Evolutionary conservation across 148 eudicot genomes (phyloP).

Genomic region (Dysphania ambrosioides): DNA sequence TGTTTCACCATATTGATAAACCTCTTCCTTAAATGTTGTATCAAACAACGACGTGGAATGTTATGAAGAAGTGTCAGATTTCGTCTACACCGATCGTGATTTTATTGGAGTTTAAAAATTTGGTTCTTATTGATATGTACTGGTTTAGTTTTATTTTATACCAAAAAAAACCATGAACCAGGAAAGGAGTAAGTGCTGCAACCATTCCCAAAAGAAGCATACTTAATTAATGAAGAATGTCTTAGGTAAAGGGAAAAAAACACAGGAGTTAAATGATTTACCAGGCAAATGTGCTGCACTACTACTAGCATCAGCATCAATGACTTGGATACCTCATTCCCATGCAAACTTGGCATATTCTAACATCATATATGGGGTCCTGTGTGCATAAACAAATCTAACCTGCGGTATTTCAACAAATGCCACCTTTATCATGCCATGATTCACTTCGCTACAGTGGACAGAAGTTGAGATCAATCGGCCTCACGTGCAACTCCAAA

Average conservation of each 20-base stretch:
- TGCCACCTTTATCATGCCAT: background rate
- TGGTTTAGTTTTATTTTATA: no score
- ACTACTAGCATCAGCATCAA: conserved; percentile 98
- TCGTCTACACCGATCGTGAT: no score
- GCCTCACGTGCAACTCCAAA: conserved; percentile 78
- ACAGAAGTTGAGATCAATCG: conserved; percentile 3
- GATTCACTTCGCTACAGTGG: background rate
- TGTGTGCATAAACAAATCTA: conserved; percentile 71
- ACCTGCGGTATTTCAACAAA: conserved; percentile 43
- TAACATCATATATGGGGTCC: conserved; percentile 77
- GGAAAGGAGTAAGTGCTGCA: conserved; percentile 94
- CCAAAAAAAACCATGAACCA: no score
- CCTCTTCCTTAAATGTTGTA: no score
- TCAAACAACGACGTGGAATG: no score
- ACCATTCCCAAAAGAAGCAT: conserved; percentile 66
- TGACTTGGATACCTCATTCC: conserved; percentile 77
- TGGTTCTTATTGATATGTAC: no score
- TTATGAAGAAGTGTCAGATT: no score
- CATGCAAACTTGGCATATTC: conserved; percentile 60
- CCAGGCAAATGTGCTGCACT: conserved; percentile 99
- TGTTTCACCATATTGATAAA: no score
- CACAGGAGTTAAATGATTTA: conserved; percentile 15
- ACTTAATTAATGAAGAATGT: background rate
- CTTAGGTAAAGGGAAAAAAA: background rate
- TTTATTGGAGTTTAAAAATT: no score